These are phyloP conservation scores for Saccharata proteae DNA, from an alignment of 2,329 filamentous ascomycete genomes.

Conservation along the genomic window DNA sequence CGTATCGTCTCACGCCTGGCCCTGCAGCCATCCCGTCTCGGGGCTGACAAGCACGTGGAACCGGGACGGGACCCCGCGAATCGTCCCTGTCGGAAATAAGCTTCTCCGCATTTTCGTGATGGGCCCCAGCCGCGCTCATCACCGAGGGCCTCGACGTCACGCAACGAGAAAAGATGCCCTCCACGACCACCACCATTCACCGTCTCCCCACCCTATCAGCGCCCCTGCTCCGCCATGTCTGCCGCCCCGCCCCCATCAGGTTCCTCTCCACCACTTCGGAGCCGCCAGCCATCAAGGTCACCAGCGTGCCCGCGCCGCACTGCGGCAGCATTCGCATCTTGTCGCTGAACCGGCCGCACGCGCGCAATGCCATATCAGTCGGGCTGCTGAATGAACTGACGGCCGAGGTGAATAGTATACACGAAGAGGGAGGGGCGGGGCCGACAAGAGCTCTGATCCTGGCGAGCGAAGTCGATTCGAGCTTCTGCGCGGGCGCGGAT, in stretches of 20 bases:
- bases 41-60: too few relatives aligned
- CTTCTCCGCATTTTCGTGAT: too few relatives aligned
- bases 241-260: neutral
- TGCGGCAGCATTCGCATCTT: slow-evolving; percentile 79
- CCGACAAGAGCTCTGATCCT: slow-evolving; percentile 70
- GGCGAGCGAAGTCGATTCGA: slow-evolving; percentile 70
- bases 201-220: slow-evolving; percentile 4
- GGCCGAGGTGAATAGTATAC: slow-evolving; percentile 60
- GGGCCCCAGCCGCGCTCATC: too few relatives aligned
- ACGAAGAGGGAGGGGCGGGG: slow-evolving; percentile 43
- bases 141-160: too few relatives aligned
- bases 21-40: too few relatives aligned
- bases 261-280: slow-evolving; percentile 11
- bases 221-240: slow-evolving; percentile 2
- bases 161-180: too few relatives aligned
- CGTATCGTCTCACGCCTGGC: too few relatives aligned
- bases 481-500: slow-evolving; percentile 91
- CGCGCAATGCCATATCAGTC: slow-evolving; percentile 83
- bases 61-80: too few relatives aligned
- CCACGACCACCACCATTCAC: slow-evolving; percentile 5
- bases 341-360: slow-evolving; percentile 70
- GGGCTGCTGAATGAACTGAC: slow-evolving; percentile 62
- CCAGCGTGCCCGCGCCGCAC: slow-evolving; percentile 63
- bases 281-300: slow-evolving; percentile 51
- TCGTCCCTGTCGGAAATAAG: too few relatives aligned